Base-by-base conservation (phyloP, 495 filamentous ascomycete species). In the Rhizodiscina lignyota region DNA sequence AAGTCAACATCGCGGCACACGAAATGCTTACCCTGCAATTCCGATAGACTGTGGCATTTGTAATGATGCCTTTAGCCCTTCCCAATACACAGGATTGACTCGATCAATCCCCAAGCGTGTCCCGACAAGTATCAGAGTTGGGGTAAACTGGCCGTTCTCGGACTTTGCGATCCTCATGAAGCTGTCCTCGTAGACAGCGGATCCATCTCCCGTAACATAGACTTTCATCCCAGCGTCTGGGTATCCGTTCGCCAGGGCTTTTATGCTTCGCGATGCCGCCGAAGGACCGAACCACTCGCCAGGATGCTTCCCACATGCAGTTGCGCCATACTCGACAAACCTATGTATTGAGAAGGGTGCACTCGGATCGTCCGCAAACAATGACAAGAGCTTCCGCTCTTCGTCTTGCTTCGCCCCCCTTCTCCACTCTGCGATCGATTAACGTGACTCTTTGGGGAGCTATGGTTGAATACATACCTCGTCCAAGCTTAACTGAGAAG, bases 261-360 rank as follows among this genome's bases (percentile, higher is more conserved):
- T 94, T 36, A 99, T 93, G 54, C 91, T 94, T 38, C 75, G 72
- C n/a, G 91, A 83, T 2, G 91, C 91, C 4, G 91, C 89, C 12
- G 83, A 93, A n/a, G 91, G 91, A 6, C 91, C 91, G 63, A 99
- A 99, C 91, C 91, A 99, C 56, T 94, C 82, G 18, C 91, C 91
- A 0, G 91, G 87, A 53, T 86, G 78, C 51, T 94, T 96, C 4
- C 83, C 85, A 51, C 89, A 97, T 10, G 79, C 79, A 21, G 69
- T 63, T 13, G 87, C 83, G 2, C 91, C 91, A 46, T 92, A 77
- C 32, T 77, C 63, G 19, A 96, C 91, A 47, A 97, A 97, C 41
- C 71, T 79, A 45, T 99, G 91, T 49, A 99, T 87, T 5, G 89
- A 96, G 50, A 92, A 94, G 2, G 82, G 83, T 2, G 89, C 84